Evolutionary conservation across 2,329 filamentous ascomycete species (phyloP), one percentile per base, ranked within the genome.

Genomic region (Cylindrodendrum hubeiense): DNA sequence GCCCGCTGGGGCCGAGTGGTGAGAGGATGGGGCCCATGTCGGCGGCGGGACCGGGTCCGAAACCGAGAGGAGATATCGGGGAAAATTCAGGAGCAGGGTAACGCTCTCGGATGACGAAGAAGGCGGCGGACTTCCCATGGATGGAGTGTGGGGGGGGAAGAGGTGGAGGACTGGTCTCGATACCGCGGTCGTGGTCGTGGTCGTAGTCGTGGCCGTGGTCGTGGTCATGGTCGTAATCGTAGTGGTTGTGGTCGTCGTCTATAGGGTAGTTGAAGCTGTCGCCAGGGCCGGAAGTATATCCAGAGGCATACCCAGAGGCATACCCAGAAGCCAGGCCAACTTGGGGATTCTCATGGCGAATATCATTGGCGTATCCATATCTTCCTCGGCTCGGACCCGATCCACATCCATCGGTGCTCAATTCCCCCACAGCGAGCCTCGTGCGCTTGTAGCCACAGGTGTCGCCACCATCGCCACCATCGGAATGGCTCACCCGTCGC

Each of bases 101-200:
- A 60, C 75, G 74, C 64, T 82, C 79, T 26, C 78, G 78, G 51
- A 82, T 81, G 34, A 82, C 77, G 22, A 81, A 72, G 67, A 82
- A 81, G 19, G 79, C 75, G 47, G 73, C 66, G 51, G 79, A 79
- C 43, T 75, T 76, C 30, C 76, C 70, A 15, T 76, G 73, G 15
- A 78, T 67, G 9, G 78, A 77, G 30, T 74, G 71, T 37, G 65
- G 67, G 3, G 59, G 57, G 28, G 63, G 51, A 19, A 68, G 61
- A 9, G 67, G 59, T 4, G 71, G 68, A 3, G 56, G 62, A 19
- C 43, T 66, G 10, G 55, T 44, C 12, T 70, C 67, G 28, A 67
- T 56, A 53, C 67, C 65, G 46, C 67, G 53, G 21, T 68, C 52
- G 50, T 52, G 57, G 44, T 67, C 52, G 41, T 63, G 57, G 4